phyloP scores from a whole-genome alignment of 2,329 filamentous ascomycete genomes.

The Ophioceras dolichostomum region DNA sequence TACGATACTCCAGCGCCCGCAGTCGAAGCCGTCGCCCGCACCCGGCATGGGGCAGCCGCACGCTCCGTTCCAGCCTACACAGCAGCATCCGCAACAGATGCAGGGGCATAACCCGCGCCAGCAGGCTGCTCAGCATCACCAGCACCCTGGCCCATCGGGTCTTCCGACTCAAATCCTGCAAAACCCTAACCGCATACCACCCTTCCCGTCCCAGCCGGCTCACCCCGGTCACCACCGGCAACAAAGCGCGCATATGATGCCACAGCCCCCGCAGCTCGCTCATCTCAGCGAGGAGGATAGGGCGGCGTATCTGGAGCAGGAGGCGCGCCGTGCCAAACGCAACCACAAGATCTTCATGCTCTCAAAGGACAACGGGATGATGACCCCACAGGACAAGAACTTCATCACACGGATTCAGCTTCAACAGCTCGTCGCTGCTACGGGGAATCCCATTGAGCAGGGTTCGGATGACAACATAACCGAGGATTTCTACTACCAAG shows the following conservation, averaged over 20 bases:
- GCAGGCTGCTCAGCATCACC: conserved; percentile 12
- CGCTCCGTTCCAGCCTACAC: conserved; percentile 3
- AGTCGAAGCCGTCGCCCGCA: conserved; percentile 23
- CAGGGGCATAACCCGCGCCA: conserved; percentile 14
- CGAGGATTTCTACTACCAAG: conserved; percentile 98
- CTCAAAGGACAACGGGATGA: conserved; percentile 88
- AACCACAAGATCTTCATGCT: conserved; percentile 96
- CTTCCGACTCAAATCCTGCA: conserved; percentile 63
- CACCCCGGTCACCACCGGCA: conserved; percentile 22
- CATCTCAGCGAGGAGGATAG: conserved; percentile 77
- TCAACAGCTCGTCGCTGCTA: conserved; percentile 88
- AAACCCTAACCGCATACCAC: conserved; percentile 56
- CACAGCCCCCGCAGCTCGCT: conserved; percentile 62
- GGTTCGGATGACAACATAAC: conserved; percentile 68
- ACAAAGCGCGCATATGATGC: conserved; percentile 38
- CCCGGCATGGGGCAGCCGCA: neutral
- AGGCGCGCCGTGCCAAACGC: conserved; percentile 88
- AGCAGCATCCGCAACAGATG: conserved; percentile 11
- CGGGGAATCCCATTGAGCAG: conserved; percentile 71
- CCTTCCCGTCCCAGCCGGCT: conserved; percentile 22
- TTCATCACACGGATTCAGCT: conserved; percentile 97
- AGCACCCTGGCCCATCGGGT: conserved; percentile 12
- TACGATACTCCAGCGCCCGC: conserved; percentile 42
- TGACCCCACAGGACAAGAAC: conserved; percentile 99
- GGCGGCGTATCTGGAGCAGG: conserved; percentile 71